Conservation (phyloP, 441 rosid genomes). For the Croton setiger region DNA sequence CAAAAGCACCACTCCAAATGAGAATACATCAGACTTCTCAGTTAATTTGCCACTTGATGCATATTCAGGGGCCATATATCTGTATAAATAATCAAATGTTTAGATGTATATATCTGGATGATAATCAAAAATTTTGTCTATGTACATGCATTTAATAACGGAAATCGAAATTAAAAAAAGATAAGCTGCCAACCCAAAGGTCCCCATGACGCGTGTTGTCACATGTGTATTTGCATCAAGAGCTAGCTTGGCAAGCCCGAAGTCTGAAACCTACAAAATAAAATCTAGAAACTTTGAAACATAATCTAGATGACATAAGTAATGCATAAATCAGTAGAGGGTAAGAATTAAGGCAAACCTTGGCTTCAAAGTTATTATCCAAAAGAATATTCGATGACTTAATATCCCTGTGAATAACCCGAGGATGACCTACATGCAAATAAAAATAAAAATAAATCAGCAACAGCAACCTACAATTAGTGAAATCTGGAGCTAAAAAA, state of each 20-base stretch:
- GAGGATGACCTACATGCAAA: conserved; percentile 69
- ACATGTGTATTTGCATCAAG: conserved; percentile 80
- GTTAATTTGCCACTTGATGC: conserved; percentile 97
- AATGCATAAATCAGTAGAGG: conserved; percentile 11
- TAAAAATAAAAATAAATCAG: conserved; percentile 11
- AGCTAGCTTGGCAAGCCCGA: conserved; percentile 95
- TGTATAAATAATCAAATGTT: conserved; percentile 29
- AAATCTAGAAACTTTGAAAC: conserved; percentile 24
- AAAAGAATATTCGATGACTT: conserved; percentile 95
- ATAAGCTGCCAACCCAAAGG: conserved; percentile 70
- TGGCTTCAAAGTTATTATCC: conserved; percentile 79
- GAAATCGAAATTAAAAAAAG: conserved; percentile 9
- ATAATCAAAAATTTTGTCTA: no score
- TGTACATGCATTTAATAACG: no score
- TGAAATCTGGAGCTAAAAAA: not conserved
- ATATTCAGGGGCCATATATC: conserved; percentile 98
- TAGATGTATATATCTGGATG: not conserved
- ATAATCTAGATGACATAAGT: conserved; percentile 11
- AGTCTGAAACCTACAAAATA: conserved; percentile 85
- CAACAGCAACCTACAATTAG: not conserved
- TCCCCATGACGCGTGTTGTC: conserved; percentile 97
- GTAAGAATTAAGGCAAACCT: conserved; percentile 34
- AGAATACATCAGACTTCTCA: conserved; percentile 90
- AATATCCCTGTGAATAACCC: conserved; percentile 91
- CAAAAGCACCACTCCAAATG: conserved; percentile 88